Conservation (phyloP, 495 filamentous ascomycete genomes). For the Penicillium psychrofluorescens region DNA sequence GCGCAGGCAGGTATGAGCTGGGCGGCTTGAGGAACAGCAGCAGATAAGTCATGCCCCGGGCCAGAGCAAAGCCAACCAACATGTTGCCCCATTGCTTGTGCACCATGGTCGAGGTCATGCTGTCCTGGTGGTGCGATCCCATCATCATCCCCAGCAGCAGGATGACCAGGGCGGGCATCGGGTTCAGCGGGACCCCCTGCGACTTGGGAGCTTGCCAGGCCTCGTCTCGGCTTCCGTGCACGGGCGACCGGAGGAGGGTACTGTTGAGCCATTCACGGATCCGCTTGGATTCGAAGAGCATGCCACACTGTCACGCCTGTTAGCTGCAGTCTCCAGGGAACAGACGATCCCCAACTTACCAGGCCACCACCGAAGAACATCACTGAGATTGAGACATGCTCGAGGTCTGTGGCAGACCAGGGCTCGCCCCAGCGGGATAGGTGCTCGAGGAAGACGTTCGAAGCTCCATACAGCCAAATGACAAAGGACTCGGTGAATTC, state of each 20-base stretch:
- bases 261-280: constrained; percentile 67
- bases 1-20: constrained; percentile 70
- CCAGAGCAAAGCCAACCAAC: constrained; percentile 71
- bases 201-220: constrained; percentile 53
- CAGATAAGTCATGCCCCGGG: constrained; percentile 74
- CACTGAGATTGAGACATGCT: constrained; percentile 88
- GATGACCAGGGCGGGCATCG: constrained; percentile 80
- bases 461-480: constrained; percentile 82
- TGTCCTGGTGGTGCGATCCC: constrained; percentile 81
- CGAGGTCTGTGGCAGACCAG: constrained; percentile 75
- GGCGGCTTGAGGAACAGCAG: constrained; percentile 77
- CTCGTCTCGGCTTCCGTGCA: constrained; percentile 39
- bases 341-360: constrained; percentile 37
- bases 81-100: constrained; percentile 93
- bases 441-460: constrained; percentile 92
- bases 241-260: constrained; percentile 38
- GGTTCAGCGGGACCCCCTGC: constrained; percentile 77
- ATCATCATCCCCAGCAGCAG: constrained; percentile 88
- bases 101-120: constrained; percentile 82
- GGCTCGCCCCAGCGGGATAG: constrained; percentile 59
- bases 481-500: constrained; percentile 85
- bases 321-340: not conserved
- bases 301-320: constrained; percentile 55
- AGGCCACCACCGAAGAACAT: constrained; percentile 95
- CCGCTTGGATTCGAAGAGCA: constrained; percentile 77